Percentiles rank a stretch among this genome's conserved stretches.
Conservation (phyloP, 768 basidiomycete genomes). For the Kwoniella dejecticola region DNA sequence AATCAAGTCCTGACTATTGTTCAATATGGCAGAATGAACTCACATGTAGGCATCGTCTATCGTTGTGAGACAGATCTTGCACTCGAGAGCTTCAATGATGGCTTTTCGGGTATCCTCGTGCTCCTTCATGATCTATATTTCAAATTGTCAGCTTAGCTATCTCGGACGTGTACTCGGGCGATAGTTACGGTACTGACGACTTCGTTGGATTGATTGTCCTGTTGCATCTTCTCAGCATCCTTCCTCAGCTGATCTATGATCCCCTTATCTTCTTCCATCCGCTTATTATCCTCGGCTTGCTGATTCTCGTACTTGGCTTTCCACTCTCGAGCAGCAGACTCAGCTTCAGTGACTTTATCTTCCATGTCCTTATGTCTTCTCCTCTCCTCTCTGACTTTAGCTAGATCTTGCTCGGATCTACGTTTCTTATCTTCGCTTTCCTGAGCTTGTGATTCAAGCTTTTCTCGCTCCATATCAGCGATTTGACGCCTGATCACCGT, state of each 20-base stretch:
- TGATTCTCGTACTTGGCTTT: conserved; percentile 15
- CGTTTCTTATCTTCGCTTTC: conserved; percentile 15
- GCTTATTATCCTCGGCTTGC: conserved; percentile 7
- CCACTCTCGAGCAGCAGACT: background rate
- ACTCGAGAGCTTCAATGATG: conserved; percentile 34
- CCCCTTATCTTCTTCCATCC: background rate
- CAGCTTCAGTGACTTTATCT: background rate
- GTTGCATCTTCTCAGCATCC: background rate
- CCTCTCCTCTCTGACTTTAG: conserved; percentile 7
- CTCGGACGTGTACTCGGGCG: too few relatives aligned
- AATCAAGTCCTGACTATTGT: too few relatives aligned
- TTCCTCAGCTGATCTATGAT: background rate
- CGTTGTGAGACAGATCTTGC: conserved; percentile 41
- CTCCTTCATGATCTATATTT: conserved; percentile 23
- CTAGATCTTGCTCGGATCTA: conserved; percentile 10
- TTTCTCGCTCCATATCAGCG: too few relatives aligned
- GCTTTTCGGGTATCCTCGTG: conserved; percentile 21
- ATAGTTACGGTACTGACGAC: too few relatives aligned
- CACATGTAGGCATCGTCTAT: conserved; percentile 48
- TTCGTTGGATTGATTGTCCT: too few relatives aligned
- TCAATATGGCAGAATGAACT: too few relatives aligned
- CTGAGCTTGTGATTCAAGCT: background rate
- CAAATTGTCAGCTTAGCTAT: too few relatives aligned
- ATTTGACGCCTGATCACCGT: too few relatives aligned
- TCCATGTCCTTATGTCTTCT: conserved; percentile 8